Base-by-base conservation (phyloP, 2,329 filamentous ascomycete species). In the Curvularia lunata region DNA sequence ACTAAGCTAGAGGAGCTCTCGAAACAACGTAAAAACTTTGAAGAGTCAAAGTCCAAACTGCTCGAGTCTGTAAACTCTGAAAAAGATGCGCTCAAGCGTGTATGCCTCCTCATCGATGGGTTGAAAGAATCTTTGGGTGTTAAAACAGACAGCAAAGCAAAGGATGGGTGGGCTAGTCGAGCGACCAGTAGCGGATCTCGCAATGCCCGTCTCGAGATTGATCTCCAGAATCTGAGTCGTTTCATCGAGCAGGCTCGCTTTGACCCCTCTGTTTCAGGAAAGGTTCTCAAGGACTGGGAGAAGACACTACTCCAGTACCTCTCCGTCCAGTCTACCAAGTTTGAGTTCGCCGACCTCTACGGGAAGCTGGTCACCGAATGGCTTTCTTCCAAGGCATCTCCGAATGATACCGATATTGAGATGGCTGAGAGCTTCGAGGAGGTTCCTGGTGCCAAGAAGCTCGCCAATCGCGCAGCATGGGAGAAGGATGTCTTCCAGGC, bases 1-100 rank as follows among this genome's bases (percentile, higher is more conserved):
- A 74, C 74, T 16, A 77, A 77, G 47, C 64, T 77, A 3, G 65
- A 73, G 51, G 75, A 77, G 55, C 67, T 80, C 9, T 65, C 70
- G 4, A 75, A 79, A 68, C 70, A 74, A 25, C 70, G 69, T 2
- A 56, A 59, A 7, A 62, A 64, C 13, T 75, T 79, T 42, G 61
- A 71, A 25, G 67, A 66, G 30, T 70, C 76, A 5, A 61, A 75
- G 25, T 62, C 58, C 5, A 41, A 48, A 16, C 57, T 75, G 8
- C 30, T 67, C 16, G 54, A 43, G 13, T 41, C 58, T 16, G 55
- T 54, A 1, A 34, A 65, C 28, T 55, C 56, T 5, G 57, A 70
- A 32, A 30, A 56, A 19, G 63, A 75, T 50, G 58, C 61, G 4
- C 45, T 76, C 7, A 61, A 67, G 46, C 68, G 70, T 3, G 53